These are phyloP conservation scores for Metarhizium rileyi DNA, from an alignment of 2,329 filamentous ascomycete genomes.

Conservation along the genomic window DNA sequence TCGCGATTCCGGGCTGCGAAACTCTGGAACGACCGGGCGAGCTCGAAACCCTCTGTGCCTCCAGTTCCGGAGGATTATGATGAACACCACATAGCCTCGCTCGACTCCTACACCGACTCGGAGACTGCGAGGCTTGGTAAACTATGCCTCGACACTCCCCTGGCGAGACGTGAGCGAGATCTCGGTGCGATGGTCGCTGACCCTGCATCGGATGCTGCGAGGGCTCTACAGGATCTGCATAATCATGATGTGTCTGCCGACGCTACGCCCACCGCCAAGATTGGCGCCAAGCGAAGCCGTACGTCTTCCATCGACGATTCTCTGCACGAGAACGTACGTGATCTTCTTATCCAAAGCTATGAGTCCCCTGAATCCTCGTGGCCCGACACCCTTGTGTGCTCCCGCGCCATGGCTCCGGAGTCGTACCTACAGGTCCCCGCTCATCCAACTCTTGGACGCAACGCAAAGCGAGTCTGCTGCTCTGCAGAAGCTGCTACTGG, in stretches of 20 bases:
- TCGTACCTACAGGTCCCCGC: conserved; percentile 26
- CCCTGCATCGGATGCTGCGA: conserved; percentile 43
- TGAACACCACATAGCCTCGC: conserved; percentile 42
- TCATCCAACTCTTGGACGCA: conserved; percentile 34
- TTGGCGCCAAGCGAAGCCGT: conserved; percentile 49
- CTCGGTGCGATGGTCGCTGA: conserved; percentile 33
- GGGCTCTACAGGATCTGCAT: conserved; percentile 51
- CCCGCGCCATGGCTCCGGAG: conserved; percentile 18
- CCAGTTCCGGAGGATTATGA: conserved; percentile 49
- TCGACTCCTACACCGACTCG: conserved; percentile 46
- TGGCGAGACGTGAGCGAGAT: conserved; percentile 36
- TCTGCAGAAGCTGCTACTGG: conserved; percentile 45
- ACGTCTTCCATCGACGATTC: conserved; percentile 47
- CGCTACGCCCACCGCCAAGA: conserved; percentile 25
- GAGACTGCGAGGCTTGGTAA: conserved; percentile 39
- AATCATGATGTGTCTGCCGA: conserved; percentile 34
- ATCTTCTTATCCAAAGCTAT: conserved; percentile 39
- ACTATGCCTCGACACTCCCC: conserved; percentile 37
- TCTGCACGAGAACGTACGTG: conserved; percentile 59
- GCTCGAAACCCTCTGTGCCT: conserved; percentile 41
- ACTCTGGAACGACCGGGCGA: conserved; percentile 46
- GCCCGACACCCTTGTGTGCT: conserved; percentile 29
- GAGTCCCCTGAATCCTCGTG: conserved; percentile 19
- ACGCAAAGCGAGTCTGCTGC: conserved; percentile 58
- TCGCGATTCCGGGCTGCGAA: conserved; percentile 55